Conservation (phyloP, 2,329 filamentous ascomycete genomes). For the Paraconiothyrium brasiliense region DNA sequence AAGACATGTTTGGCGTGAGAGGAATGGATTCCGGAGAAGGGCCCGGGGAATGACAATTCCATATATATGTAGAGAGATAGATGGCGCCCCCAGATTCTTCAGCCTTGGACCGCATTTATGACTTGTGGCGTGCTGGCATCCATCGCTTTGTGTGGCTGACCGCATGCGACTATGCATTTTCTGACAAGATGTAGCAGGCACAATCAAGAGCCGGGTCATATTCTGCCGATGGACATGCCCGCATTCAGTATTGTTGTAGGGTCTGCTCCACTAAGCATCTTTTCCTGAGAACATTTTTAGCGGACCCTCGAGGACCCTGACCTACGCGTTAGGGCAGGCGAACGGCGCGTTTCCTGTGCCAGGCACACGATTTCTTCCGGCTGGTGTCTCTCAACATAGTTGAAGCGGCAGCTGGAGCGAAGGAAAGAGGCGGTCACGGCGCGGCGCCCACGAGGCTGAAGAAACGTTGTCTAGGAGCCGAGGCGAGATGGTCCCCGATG, state of each 20-base stretch:
- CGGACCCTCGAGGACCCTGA: conserved; percentile 3
- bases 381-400: conserved; percentile 3
- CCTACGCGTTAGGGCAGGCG: background rate
- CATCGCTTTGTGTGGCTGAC: background rate
- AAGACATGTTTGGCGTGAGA: conserved; percentile 19
- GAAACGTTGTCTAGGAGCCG: background rate
- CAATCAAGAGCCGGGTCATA: background rate
- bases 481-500: background rate
- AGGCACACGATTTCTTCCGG: conserved; percentile 5
- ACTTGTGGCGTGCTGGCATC: conserved; percentile 3
- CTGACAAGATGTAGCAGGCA: background rate
- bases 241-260: background rate
- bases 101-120: background rate
- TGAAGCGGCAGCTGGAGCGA: conserved; percentile 6
- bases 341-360: background rate
- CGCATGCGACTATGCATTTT: background rate
- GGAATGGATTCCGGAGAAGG: background rate
- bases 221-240: background rate
- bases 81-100: background rate
- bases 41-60: background rate
- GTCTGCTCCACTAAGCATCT: background rate
- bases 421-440: background rate
- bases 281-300: conserved; percentile 1
- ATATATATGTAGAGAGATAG: conserved; percentile 4
- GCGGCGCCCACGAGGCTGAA: conserved; percentile 1